These are phyloP conservation scores for Backusella westeae DNA, from an alignment of 192 early-diverging fungal species.

Conservation along the genomic window DNA sequence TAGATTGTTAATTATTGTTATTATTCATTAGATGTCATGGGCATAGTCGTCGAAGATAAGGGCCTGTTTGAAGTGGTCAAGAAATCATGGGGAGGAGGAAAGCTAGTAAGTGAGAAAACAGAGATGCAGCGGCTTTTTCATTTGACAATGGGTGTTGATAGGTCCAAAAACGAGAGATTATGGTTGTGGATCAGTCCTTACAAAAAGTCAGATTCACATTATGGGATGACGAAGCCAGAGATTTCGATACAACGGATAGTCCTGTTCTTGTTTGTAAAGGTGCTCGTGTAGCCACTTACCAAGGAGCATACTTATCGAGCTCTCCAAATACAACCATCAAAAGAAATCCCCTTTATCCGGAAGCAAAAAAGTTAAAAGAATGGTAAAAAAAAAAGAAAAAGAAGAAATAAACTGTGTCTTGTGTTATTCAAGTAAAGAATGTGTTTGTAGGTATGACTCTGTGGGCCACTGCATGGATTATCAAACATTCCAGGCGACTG, in stretches of 20 bases:
- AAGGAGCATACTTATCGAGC: slow-evolving; percentile 63
- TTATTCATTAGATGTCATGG: slow-evolving; percentile 70
- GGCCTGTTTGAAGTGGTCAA: slow-evolving; percentile 60
- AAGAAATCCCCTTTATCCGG: slow-evolving; percentile 74
- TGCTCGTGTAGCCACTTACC: slow-evolving; percentile 80
- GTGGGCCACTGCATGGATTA: not conserved
- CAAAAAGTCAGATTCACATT: slow-evolving; percentile 78
- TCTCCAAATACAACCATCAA: slow-evolving; percentile 41
- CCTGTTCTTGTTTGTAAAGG: slow-evolving; percentile 85
- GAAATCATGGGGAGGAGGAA: slow-evolving; percentile 41
- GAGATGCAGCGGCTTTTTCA: no score
- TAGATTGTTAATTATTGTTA: not conserved
- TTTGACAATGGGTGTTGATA: slow-evolving; percentile 9
- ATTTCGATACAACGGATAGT: slow-evolving; percentile 43
- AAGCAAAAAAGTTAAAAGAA: slow-evolving; percentile 67
- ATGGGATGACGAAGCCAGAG: slow-evolving; percentile 81
- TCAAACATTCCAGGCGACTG: not conserved
- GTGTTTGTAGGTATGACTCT: not conserved
- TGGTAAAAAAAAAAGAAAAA: slow-evolving; percentile 57
- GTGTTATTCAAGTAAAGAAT: not conserved
- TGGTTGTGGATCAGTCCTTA: slow-evolving; percentile 70
- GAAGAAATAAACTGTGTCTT: not conserved
- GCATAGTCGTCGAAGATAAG: slow-evolving; percentile 62
- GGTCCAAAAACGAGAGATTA: slow-evolving; percentile 82
- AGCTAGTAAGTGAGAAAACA: slow-evolving; percentile 42